Evolutionary conservation across 2,329 filamentous ascomycete species (phyloP).

Genomic region (Exophiala sp.): DNA sequence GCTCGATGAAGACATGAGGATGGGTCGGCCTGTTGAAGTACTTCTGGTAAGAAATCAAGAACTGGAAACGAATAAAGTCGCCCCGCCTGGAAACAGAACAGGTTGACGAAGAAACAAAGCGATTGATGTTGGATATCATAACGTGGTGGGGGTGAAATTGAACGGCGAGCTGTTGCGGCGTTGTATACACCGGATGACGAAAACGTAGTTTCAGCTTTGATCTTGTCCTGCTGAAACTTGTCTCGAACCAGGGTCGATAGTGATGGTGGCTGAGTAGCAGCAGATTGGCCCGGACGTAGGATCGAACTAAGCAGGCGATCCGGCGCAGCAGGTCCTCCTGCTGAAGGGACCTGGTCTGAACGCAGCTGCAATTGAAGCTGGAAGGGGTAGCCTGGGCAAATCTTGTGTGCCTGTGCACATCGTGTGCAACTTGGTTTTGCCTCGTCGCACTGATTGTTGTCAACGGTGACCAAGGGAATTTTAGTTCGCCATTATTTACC

Average conservation of each 20-base stretch:
- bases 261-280: not conserved
- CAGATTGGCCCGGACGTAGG: conserved; percentile 1
- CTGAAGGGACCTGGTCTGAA: not conserved
- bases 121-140: conserved; percentile 28
- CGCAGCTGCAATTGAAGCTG: conserved; percentile 25
- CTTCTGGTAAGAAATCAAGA: conserved; percentile 25
- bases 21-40: conserved; percentile 15
- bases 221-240: not conserved
- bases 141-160: conserved; percentile 19
- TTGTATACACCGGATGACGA: not conserved
- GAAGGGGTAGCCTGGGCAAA: conserved; percentile 27
- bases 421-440: conserved; percentile 21
- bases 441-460: conserved; percentile 23
- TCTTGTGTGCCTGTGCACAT: conserved; percentile 24
- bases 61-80: conserved; percentile 25
- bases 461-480: not conserved
- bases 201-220: conserved; percentile 12
- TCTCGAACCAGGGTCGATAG: not conserved
- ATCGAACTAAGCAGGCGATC: not conserved
- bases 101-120: conserved; percentile 27
- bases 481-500: not conserved
- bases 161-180: conserved; percentile 4
- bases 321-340: not conserved
- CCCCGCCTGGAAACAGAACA: conserved; percentile 26
- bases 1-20: conserved; percentile 18